A percentile compares a stretch with the other conserved stretches of the same genome.
These are phyloP conservation scores for Clonostachys solani DNA, from an alignment of 2,329 filamentous ascomycete species.

Conservation along the genomic window DNA sequence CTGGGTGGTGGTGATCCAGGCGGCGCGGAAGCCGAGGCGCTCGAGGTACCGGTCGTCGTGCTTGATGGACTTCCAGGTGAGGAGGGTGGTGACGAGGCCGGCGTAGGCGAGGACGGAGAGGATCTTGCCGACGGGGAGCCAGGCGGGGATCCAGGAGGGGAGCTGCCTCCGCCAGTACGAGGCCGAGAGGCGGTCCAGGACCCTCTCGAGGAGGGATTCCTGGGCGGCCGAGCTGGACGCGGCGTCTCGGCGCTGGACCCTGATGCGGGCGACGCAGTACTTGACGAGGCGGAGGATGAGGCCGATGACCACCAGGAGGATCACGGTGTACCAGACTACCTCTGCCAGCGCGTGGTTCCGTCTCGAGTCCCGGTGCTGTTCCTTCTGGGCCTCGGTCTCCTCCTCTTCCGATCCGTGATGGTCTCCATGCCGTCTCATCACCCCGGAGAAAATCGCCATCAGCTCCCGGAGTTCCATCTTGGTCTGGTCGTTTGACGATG, in stretches of 20 bases:
- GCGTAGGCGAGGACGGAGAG: conserved; percentile 9
- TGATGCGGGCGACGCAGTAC: neutral
- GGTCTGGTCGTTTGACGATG: no score
- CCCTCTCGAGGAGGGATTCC: neutral
- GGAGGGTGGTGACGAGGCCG: conserved; percentile 10
- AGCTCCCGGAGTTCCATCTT: no score
- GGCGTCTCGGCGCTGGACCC: no score
- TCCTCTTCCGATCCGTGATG: neutral
- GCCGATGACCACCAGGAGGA: neutral
- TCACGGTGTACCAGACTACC: neutral
- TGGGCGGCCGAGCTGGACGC: neutral
- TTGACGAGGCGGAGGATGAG: neutral
- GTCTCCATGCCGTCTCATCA: neutral
- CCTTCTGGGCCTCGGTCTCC: neutral
- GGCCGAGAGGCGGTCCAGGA: neutral
- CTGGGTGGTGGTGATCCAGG: conserved; percentile 15
- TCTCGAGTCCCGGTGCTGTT: neutral
- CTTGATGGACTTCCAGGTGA: conserved; percentile 16
- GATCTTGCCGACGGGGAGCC: conserved; percentile 8
- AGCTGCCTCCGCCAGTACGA: no score
- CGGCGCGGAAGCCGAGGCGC: conserved; percentile 16
- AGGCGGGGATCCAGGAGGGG: no score
- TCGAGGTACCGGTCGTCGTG: conserved; percentile 16
- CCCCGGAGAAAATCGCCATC: no score
- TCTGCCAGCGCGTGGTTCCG: neutral